Conservation (phyloP, 1,284 basidiomycete species). For the Agroathelia rolfsii region DNA sequence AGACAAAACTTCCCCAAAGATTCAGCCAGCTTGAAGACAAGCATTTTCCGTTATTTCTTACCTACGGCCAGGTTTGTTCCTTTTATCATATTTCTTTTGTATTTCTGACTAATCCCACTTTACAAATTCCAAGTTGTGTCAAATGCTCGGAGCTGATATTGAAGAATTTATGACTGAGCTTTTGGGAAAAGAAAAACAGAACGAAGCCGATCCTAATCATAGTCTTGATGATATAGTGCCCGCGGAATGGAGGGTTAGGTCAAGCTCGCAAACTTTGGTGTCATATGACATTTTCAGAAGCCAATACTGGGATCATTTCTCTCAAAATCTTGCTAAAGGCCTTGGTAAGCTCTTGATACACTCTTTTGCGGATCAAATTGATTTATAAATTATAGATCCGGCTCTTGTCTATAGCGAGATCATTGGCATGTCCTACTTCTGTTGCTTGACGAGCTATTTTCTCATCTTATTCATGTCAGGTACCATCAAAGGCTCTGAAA, state of each 20-base stretch:
- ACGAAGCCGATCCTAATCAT: too few species aligned
- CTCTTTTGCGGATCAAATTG: too few species aligned
- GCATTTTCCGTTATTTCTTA: conserved; percentile 66
- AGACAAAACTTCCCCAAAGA: conserved; percentile 37
- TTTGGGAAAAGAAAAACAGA: too few species aligned
- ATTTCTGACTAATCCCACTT: too few species aligned
- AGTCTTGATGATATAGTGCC: too few species aligned
- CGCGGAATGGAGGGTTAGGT: too few species aligned
- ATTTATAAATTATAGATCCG: too few species aligned
- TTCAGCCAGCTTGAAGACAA: conserved; percentile 48
- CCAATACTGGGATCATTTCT: conserved; percentile 57
- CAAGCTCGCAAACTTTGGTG: conserved; percentile 27
- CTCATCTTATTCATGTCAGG: conserved; percentile 26
- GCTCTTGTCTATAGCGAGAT: conserved; percentile 61
- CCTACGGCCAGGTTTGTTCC: conserved; percentile 44
- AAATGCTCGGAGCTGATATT: too few species aligned
- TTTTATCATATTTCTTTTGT: background rate
- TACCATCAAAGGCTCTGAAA: conserved; percentile 59
- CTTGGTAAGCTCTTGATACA: conserved; percentile 32
- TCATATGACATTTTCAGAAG: conserved; percentile 42
- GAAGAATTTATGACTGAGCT: too few species aligned
- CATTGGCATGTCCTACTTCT: conserved; percentile 34
- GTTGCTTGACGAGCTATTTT: background rate
- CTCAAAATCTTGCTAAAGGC: conserved; percentile 41
- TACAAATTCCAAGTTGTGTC: conserved; percentile 10